phyloP scores from a whole-genome alignment of 139 green algal species.

The Tetradesmus obliquus region DNA sequence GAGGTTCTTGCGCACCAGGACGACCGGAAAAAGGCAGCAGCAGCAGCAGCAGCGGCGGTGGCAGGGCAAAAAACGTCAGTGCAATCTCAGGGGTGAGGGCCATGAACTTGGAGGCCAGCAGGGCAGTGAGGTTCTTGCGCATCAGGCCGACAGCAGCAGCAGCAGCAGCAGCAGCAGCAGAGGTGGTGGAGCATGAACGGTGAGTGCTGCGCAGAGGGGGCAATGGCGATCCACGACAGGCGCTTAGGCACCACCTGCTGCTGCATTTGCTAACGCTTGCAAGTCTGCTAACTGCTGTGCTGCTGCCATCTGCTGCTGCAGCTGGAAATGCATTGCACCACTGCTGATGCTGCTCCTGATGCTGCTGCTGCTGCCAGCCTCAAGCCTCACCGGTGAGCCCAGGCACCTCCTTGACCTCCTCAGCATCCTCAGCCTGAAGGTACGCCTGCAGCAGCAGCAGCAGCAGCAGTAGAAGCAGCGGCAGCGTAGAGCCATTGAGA shows the following conservation, averaged over 20 bases:
- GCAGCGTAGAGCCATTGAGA: background rate
- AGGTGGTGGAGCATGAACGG: background rate
- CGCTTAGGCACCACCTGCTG: background rate
- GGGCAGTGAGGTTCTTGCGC: constrained; percentile 4
- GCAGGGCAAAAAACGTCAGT: background rate
- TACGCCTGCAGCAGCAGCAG: constrained; percentile 13
- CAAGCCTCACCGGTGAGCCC: background rate
- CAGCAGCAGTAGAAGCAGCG: background rate
- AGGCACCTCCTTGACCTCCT: constrained; percentile 28
- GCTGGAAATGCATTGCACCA: too few relatives aligned
- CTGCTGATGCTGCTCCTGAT: background rate
- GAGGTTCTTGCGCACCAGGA: constrained; percentile 20
- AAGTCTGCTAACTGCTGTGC: background rate
- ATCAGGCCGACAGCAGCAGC: constrained; percentile 5
- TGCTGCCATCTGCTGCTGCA: too few relatives aligned
- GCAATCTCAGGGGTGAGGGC: constrained; percentile 30
- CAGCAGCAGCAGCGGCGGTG: background rate
- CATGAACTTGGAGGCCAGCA: constrained; percentile 7
- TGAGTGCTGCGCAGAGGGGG: background rate
- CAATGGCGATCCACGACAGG: background rate
- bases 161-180: background rate
- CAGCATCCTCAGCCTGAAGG: background rate
- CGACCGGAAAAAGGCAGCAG: background rate
- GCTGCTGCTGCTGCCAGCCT: background rate
- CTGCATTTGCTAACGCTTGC: background rate